phyloP scores from a whole-genome alignment of 192 early-diverging fungal species.

The Coemansia sp. region DNA sequence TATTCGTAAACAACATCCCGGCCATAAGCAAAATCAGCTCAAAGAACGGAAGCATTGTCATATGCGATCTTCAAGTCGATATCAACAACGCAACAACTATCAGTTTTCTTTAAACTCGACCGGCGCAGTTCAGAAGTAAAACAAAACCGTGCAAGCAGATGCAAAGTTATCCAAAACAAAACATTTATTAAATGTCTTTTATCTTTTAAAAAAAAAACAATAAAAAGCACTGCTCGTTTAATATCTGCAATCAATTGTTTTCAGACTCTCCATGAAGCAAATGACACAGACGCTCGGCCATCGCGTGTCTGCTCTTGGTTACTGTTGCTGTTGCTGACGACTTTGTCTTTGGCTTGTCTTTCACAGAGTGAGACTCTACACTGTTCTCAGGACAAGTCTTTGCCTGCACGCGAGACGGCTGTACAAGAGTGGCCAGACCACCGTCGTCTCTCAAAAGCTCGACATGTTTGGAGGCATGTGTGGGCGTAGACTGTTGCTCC shows the following conservation, averaged over 20 bases:
- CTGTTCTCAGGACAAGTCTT: constrained; percentile 1
- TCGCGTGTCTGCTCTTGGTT: background rate
- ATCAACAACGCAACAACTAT: constrained; percentile 10
- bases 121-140: no score
- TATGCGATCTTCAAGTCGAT: constrained; percentile 20
- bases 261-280: constrained; percentile 11
- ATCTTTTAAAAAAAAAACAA: background rate
- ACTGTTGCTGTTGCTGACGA: no score
- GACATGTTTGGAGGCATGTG: constrained; percentile 3
- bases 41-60: constrained; percentile 10
- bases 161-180: no score
- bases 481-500: constrained; percentile 12
- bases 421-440: constrained; percentile 28
- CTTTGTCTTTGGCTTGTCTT: background rate
- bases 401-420: constrained; percentile 18
- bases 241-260: no score
- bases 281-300: constrained; percentile 9
- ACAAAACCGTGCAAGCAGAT: no score
- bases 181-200: background rate
- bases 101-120: constrained; percentile 4
- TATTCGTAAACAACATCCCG: constrained; percentile 14
- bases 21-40: background rate
- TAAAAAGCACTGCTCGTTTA: no score
- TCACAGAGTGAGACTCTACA: constrained; percentile 5
- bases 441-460: background rate